A percentile compares a stretch with the other conserved stretches of the same genome.
These are phyloP conservation scores for Neurospora sublineolata DNA, from an alignment of 495 filamentous ascomycete genomes.

Conservation along the genomic window DNA sequence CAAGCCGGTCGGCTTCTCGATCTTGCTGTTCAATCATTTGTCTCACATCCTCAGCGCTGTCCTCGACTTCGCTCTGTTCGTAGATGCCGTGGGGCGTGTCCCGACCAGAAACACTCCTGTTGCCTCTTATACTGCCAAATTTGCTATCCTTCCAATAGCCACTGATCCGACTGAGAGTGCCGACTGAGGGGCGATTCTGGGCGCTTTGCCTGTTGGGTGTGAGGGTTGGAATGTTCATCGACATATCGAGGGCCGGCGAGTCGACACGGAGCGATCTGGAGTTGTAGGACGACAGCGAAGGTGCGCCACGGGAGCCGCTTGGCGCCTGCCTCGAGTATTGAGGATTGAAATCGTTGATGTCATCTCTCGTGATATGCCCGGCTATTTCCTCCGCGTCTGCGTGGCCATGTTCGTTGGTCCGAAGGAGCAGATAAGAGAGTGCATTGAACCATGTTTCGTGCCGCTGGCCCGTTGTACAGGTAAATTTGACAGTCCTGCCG, in stretches of 20 bases:
- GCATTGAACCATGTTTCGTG: slow-evolving; percentile 99
- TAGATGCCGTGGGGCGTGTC: slow-evolving; percentile 46
- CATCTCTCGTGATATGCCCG: slow-evolving; percentile 53
- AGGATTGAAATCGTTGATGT: slow-evolving; percentile 86
- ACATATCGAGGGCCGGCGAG: slow-evolving; percentile 35
- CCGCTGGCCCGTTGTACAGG: slow-evolving; percentile 80
- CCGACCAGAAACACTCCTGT: slow-evolving; percentile 26
- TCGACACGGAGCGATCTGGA: slow-evolving; percentile 55
- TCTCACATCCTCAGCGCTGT: slow-evolving; percentile 71
- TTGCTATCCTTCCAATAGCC: slow-evolving; percentile 36
- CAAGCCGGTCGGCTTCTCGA: slow-evolving; percentile 60
- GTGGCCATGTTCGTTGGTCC: slow-evolving; percentile 49
- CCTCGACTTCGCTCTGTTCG: slow-evolving; percentile 56
- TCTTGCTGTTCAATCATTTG: slow-evolving; percentile 66
- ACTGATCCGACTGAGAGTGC: slow-evolving; percentile 33
- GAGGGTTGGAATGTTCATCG: slow-evolving; percentile 33
- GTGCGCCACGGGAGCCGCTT: slow-evolving; percentile 35
- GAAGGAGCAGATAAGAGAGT: slow-evolving; percentile 79
- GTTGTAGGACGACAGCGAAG: slow-evolving; percentile 75
- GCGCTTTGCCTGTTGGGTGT: slow-evolving; percentile 31
- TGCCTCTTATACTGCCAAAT: slow-evolving; percentile 33
- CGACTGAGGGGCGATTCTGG: slow-evolving; percentile 18
- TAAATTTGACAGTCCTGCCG: slow-evolving; percentile 79
- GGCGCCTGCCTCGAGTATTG: slow-evolving; percentile 39
- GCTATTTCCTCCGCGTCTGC: slow-evolving; percentile 48